Evolutionary conservation across 768 basidiomycete species (phyloP), one percentile per base, ranked within the genome.

Genomic region (Hericium erinaceus): DNA sequence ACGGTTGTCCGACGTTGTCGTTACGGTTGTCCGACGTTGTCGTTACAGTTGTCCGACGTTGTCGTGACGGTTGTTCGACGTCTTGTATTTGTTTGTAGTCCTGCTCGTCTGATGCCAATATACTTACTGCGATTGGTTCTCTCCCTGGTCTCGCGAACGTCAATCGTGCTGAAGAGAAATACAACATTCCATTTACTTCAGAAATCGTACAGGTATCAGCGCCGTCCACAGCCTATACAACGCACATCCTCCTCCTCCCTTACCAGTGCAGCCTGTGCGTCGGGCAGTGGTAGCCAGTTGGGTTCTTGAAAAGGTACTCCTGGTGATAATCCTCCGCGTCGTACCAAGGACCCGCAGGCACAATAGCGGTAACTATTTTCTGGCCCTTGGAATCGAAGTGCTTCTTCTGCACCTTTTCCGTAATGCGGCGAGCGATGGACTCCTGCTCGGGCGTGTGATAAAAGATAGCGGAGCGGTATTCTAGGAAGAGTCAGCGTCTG

Each of bases 401-500:
- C 69, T 89, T 88, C 56, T 79, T 82, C 69, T 95, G 88, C 2
- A 98, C 82, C 68, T 95, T 88, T 39, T 78, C 78, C 0, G 89
- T 93, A 2, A 98, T 84, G 20, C 82, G 79, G 64, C 83, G 75
- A 3, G 94, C 95, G 57, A 83, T 80, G 38, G 75, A 67, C 40
- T 74, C 73, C 68, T 98, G 95, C 63, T 89, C 89, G 0, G 79
- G 76, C 0, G 82, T 79, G 64, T 87, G 74, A 13, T 82, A 86
- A 71, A 94, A 98, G 67, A 98, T 95, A 12, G 83, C 91, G 1
- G 93, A 94, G 52, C 95, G 91, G 69, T 98, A 98, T 72, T 98
- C 92, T 89, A 68, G 16, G 24, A 39, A 26, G 16, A 49, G 39
- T 10, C 24, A 39, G 56, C 39, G 63, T 26, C 33, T 39, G 13